These are phyloP conservation scores for Echeveria elegans DNA, from an alignment of 164 flowering plant species.

Conservation along the genomic window DNA sequence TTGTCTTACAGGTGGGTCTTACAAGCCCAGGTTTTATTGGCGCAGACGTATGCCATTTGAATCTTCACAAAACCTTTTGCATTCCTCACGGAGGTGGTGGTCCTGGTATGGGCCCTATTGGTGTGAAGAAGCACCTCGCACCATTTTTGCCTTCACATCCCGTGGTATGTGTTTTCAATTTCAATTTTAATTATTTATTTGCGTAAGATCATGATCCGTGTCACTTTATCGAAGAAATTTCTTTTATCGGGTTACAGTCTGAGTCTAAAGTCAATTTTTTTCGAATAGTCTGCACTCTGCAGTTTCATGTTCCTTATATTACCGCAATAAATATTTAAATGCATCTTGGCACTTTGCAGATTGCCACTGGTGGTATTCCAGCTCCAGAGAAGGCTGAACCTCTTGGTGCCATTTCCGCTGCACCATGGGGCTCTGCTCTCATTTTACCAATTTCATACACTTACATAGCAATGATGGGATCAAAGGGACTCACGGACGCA, in stretches of 20 bases:
- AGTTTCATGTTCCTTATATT: too few relatives aligned
- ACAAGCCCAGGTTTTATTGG: constrained; percentile 81
- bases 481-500: too few relatives aligned
- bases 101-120: constrained; percentile 99
- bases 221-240: too few relatives aligned
- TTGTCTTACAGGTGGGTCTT: too few relatives aligned
- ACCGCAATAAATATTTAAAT: too few relatives aligned
- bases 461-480: too few relatives aligned
- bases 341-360: too few relatives aligned
- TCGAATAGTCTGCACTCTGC: too few relatives aligned
- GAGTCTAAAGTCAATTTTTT: too few relatives aligned
- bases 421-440: constrained; percentile 99
- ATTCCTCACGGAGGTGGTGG: constrained; percentile 99
- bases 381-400: constrained; percentile 64
- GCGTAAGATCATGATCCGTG: too few relatives aligned
- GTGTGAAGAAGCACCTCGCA: constrained; percentile 97
- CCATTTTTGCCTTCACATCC: constrained; percentile 97
- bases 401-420: constrained; percentile 88
- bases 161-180: constrained; percentile 48
- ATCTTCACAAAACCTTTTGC: too few relatives aligned
- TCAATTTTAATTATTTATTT: constrained; percentile 12
- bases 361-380: constrained; percentile 89
- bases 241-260: too few relatives aligned
- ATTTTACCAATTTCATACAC: constrained; percentile 92
- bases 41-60: constrained; percentile 99